Conservation (phyloP, 1,284 basidiomycete species). For the Jaminaea rosea region DNA sequence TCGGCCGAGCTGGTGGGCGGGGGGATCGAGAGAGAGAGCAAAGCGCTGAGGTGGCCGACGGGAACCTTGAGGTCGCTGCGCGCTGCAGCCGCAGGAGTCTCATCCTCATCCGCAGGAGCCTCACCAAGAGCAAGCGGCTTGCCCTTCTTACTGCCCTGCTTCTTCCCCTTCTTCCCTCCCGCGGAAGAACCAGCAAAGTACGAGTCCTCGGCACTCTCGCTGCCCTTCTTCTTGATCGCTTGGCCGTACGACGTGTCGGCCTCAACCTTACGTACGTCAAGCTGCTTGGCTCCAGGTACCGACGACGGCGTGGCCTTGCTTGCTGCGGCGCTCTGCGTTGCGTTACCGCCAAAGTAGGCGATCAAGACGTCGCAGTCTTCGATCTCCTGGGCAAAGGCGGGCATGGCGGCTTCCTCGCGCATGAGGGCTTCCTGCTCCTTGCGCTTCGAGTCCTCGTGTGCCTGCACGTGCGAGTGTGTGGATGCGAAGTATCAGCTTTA, state of each 20-base stretch:
- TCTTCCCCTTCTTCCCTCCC: constrained; percentile 63
- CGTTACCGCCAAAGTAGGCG: constrained; percentile 57
- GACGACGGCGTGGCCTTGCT: constrained; percentile 13
- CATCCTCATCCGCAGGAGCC: constrained; percentile 8
- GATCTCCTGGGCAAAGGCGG: constrained; percentile 86
- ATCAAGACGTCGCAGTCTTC: constrained; percentile 94
- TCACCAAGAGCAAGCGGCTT: constrained; percentile 22
- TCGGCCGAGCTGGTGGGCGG: constrained; percentile 72
- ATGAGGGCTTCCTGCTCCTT: constrained; percentile 70
- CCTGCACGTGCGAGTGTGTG: too few species aligned
- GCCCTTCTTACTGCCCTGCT: constrained; percentile 54
- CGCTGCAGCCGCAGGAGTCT: constrained; percentile 28
- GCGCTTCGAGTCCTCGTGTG: constrained; percentile 73
- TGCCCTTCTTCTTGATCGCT: constrained; percentile 74
- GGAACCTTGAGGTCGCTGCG: constrained; percentile 62
- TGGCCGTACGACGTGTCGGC: constrained; percentile 58
- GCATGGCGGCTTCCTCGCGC: constrained; percentile 79
- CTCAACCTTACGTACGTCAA: constrained; percentile 78
- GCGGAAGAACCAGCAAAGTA: constrained; percentile 64
- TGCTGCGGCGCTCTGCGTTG: constrained; percentile 15
- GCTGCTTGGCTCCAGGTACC: constrained; percentile 56
- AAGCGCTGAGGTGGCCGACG: constrained; percentile 72
- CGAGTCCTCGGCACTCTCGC: constrained; percentile 60
- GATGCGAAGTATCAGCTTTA: too few species aligned
- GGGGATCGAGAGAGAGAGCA: constrained; percentile 79